These are phyloP conservation scores for Lasiodiplodia citricola DNA, from an alignment of 2,329 filamentous ascomycete species.

Conservation along the genomic window DNA sequence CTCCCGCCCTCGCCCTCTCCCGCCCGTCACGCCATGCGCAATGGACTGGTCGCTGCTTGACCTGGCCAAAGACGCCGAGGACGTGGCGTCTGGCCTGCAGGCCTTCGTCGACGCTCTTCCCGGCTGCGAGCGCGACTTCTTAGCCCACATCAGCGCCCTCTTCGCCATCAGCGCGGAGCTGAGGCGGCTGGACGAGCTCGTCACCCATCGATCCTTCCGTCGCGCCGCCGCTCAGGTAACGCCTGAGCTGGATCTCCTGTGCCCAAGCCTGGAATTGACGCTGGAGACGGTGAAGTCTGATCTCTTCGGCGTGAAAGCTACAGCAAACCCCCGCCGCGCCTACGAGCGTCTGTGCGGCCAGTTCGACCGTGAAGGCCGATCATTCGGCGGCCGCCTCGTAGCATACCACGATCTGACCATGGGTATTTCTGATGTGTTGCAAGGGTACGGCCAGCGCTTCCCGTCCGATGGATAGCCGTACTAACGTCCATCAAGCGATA, in stretches of 20 bases:
- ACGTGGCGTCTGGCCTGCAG: constrained; percentile 58
- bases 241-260: constrained; percentile 20
- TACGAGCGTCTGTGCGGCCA: constrained; percentile 12
- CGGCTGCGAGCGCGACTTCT: constrained; percentile 58
- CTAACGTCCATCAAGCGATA: constrained; percentile 8
- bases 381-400: constrained; percentile 12
- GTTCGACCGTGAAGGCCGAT: constrained; percentile 13
- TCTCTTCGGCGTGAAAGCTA: constrained; percentile 11
- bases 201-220: constrained; percentile 47
- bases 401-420: constrained; percentile 22
- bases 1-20: constrained; percentile 21
- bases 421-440: constrained; percentile 6
- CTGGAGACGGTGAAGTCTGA: constrained; percentile 11
- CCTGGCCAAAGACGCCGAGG: constrained; percentile 57
- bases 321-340: constrained; percentile 11
- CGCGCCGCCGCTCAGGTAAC: constrained; percentile 28
- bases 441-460: constrained; percentile 13
- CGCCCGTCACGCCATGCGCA: constrained; percentile 36
- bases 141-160: constrained; percentile 59
- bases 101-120: constrained; percentile 58
- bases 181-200: constrained; percentile 52
- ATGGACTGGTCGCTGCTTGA: constrained; percentile 47
- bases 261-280: constrained; percentile 24
- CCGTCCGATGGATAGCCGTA: background rate
- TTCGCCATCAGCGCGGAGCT: constrained; percentile 60